Evolutionary conservation across 169 alveolate genomes (phyloP).

Genomic region (Cryptosporidium canis): DNA sequence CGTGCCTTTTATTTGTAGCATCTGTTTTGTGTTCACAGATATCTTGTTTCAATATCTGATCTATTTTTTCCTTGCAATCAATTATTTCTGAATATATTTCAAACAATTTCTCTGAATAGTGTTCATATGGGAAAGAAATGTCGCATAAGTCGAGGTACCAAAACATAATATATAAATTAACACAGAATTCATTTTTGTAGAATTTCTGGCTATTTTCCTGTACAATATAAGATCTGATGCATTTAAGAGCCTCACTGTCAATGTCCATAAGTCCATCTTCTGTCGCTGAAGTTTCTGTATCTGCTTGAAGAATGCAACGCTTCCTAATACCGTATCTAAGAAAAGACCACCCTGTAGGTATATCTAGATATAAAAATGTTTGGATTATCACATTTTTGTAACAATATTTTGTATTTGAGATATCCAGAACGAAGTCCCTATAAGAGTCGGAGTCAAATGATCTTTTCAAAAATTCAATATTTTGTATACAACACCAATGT

Average conservation of each 20-base stretch:
- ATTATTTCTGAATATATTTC: constrained; percentile 15
- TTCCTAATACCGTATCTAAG: constrained; percentile 37
- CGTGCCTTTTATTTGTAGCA: neutral
- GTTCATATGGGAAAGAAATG: constrained; percentile 25
- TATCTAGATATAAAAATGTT: constrained; percentile 48
- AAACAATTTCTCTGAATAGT: constrained; percentile 21
- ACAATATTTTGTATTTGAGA: neutral
- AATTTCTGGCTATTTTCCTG: neutral
- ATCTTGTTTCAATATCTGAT: neutral
- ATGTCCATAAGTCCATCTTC: neutral
- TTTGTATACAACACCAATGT: constrained; percentile 72
- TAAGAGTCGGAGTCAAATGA: constrained; percentile 37
- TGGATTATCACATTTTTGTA: constrained; percentile 10
- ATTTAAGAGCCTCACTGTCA: neutral
- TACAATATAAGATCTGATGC: neutral
- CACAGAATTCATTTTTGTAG: neutral
- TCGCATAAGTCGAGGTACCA: constrained; percentile 51
- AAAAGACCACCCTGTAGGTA: constrained; percentile 65
- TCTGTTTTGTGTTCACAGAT: neutral
- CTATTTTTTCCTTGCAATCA: constrained; percentile 17
- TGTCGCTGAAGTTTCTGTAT: neutral
- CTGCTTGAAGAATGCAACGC: neutral
- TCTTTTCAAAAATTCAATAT: constrained; percentile 49
- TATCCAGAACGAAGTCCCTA: neutral
- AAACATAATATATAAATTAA: constrained; percentile 19